Percentiles rank a stretch among this genome's conserved stretches.
These are phyloP conservation scores for Pichia sp. DNA, from an alignment of 1,139 yeast genomes.

Conservation along the genomic window DNA sequence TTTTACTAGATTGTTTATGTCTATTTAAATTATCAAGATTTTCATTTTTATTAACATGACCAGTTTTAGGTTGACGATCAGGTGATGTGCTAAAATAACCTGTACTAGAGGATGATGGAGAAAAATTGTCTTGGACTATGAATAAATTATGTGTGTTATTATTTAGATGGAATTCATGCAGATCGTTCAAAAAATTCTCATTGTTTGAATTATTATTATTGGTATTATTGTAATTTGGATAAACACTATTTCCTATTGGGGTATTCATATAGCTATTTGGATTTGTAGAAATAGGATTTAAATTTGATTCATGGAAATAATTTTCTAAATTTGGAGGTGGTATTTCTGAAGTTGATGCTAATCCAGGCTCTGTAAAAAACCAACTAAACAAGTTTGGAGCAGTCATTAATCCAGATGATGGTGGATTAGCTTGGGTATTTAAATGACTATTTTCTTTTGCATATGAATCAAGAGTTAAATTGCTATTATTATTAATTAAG, in stretches of 20 bases:
- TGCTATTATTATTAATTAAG: not conserved
- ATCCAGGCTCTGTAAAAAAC: slow-evolving; percentile 23
- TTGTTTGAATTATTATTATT: not conserved
- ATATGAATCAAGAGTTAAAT: not conserved
- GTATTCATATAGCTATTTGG: not conserved
- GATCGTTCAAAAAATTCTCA: slow-evolving; percentile 11
- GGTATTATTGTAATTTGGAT: not conserved
- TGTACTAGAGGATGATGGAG: slow-evolving; percentile 17
- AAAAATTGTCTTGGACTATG: slow-evolving; percentile 25
- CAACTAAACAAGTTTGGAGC: slow-evolving; percentile 23
- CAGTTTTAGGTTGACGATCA: not conserved
- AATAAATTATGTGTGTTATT: slow-evolving; percentile 24
- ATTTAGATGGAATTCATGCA: slow-evolving; percentile 22
- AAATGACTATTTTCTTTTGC: not conserved
- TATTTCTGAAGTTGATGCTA: slow-evolving; percentile 1
- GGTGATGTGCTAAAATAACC: slow-evolving; percentile 9
- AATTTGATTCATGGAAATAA: slow-evolving; percentile 3
- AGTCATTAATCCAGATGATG: too few relatives aligned
- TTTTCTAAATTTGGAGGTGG: slow-evolving; percentile 3
- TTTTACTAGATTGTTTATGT: too few relatives aligned
- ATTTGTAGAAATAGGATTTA: slow-evolving; percentile 11
- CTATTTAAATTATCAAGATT: too few relatives aligned
- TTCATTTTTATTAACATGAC: too few relatives aligned
- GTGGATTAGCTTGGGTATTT: not conserved
- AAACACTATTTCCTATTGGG: not conserved